These are phyloP conservation scores for Metschnikowia koreensis DNA, from an alignment of 805 yeast genomes.

Conservation along the genomic window DNA sequence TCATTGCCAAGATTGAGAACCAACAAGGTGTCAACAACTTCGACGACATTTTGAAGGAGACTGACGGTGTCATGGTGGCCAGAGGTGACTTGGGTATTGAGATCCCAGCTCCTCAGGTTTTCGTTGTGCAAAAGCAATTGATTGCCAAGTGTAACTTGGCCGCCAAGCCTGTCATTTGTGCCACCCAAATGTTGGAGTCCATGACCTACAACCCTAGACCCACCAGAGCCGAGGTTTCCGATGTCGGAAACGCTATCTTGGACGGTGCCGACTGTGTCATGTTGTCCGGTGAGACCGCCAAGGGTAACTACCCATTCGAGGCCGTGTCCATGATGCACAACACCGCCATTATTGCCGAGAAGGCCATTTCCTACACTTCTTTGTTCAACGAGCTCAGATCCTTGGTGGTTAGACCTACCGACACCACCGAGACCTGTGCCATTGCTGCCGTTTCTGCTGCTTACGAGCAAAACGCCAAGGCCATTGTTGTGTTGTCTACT, in stretches of 20 bases:
- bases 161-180: conserved; percentile 99
- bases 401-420: conserved; percentile 82
- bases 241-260: conserved; percentile 97
- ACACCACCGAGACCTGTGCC: conserved; percentile 94
- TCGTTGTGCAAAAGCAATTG: conserved; percentile 97
- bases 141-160: conserved; percentile 99
- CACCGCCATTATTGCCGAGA: conserved; percentile 94
- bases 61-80: conserved; percentile 99
- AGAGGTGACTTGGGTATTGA: conserved; percentile 99
- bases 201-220: conserved; percentile 99
- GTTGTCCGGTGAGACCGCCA: conserved; percentile 99
- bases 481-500: conserved; percentile 93
- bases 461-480: conserved; percentile 94
- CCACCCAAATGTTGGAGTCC: conserved; percentile 99
- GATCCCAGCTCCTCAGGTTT: conserved; percentile 98
- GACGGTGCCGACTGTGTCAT: conserved; percentile 99
- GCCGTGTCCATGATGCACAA: conserved; percentile 99
- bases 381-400: conserved; percentile 85
- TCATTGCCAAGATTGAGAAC: conserved; percentile 96
- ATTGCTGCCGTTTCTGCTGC: conserved; percentile 96
- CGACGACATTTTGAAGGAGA: conserved; percentile 88
- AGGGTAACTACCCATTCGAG: conserved; percentile 97
- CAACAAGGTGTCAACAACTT: conserved; percentile 99
- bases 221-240: conserved; percentile 99
- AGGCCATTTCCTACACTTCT: conserved; percentile 86